Base-by-base conservation (phyloP, 1,139 yeast species). In the Taphrina wiesneri region DNA sequence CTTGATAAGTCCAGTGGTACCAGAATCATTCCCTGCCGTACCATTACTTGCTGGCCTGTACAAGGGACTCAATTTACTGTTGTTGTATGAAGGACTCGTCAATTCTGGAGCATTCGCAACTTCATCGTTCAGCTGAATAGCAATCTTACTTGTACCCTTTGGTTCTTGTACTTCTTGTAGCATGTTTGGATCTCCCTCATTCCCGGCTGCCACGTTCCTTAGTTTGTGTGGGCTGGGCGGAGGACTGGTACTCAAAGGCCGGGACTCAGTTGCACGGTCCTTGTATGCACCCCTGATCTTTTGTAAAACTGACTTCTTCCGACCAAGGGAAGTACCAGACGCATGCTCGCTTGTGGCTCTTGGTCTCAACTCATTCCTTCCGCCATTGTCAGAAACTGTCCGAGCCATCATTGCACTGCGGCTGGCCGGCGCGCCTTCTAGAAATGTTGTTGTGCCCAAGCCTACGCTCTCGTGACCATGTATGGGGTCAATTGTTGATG, bases 351-450 rank as follows among this genome's bases (percentile, higher is more conserved):
- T 43, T 6, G 53, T 36, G 39, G 61, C 52, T 15, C 49, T 28
- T 25, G 51, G 51, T 6, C 62, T 46, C 17, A 17, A 34, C n/a
- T 41, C 23, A 26, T 34, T 11, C 47, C 56, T 11, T 32, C 63
- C 65, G 28, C 56, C 67, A 32, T 41, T 49, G 51, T 59, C 26
- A 25, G 53, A 56, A 36, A 43, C 23, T 21, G 49, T 53, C 45
- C 66, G 67, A 9, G 66, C 68, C 66, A 61, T 47, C 43, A 78
- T 77, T n/a, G 84, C 82, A 5, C 77, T 78, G 19, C 79, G 78
- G 32, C 96, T 86, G 2, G 97, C 99, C 19, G 98, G 98, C 0
- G 98, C 95, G 43, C 99, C 99, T 75, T 93, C 98, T 70, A 93
- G 76, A 75, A 93, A 93, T 0, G 99, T 93, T 1, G 96, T 72